Percentiles rank a stretch among this genome's conserved stretches.
Conservation (phyloP, 1,284 basidiomycete genomes). For the Ustilago shanxiensis region DNA sequence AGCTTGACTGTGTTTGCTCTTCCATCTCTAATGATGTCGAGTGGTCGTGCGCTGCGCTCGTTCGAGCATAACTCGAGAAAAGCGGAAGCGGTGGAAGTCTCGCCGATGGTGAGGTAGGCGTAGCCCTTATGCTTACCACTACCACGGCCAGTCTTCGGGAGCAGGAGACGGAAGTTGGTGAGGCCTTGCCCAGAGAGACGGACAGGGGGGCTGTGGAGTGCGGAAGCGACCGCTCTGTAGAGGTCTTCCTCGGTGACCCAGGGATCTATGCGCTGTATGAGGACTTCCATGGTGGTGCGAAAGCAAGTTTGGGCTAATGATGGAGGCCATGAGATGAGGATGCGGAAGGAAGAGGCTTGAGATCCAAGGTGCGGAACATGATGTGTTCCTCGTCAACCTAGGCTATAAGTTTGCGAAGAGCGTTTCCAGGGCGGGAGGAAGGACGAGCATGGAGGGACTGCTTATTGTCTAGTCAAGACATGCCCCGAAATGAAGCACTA, state of each 20-base stretch:
- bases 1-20: conserved; percentile 22
- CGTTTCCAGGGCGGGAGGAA: too few relatives aligned
- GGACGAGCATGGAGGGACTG: too few relatives aligned
- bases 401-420: too few relatives aligned
- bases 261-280: conserved; percentile 19
- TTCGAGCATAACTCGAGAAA: conserved; percentile 23
- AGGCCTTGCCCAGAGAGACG: conserved; percentile 12
- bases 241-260: conserved; percentile 45
- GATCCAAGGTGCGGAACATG: too few relatives aligned
- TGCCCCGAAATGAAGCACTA: too few relatives aligned
- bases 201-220: conserved; percentile 32
- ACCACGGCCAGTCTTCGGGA: conserved; percentile 6
- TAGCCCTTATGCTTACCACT: conserved; percentile 20
- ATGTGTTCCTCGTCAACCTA: too few relatives aligned
- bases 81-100: conserved; percentile 29
- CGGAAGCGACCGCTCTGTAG: conserved; percentile 26
- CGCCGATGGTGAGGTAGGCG: conserved; percentile 34
- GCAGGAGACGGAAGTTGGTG: conserved; percentile 28
- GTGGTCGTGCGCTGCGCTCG: conserved; percentile 6
- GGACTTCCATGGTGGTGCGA: conserved; percentile 31
- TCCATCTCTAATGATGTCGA: conserved; percentile 17
- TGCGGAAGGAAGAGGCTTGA: too few relatives aligned
- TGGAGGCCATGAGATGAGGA: too few relatives aligned
- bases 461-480: too few relatives aligned
- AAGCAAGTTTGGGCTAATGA: background rate